phyloP scores from a whole-genome alignment of 768 basidiomycete genomes.

The Jaapia argillacea region DNA sequence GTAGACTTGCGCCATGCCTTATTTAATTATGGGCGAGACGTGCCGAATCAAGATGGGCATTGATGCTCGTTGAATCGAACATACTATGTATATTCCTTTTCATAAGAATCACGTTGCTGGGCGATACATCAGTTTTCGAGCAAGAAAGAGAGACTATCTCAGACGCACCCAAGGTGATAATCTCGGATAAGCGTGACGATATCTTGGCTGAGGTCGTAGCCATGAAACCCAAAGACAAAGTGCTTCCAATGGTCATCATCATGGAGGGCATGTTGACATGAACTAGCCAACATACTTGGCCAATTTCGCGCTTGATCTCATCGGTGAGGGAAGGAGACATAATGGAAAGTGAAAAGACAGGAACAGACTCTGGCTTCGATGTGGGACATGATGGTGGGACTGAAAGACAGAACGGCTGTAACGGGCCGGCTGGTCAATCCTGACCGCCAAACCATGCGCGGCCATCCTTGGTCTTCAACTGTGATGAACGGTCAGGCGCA shows the following conservation, averaged over 20 bases:
- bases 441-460: too few relatives aligned
- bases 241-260: constrained; percentile 28
- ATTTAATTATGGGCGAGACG: not conserved
- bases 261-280: not conserved
- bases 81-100: constrained; percentile 53
- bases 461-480: too few relatives aligned
- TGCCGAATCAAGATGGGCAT: not conserved
- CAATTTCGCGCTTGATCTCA: constrained; percentile 31
- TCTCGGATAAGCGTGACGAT: constrained; percentile 46
- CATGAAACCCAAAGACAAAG: constrained; percentile 65
- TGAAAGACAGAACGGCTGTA: too few relatives aligned
- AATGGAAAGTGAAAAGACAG: not conserved
- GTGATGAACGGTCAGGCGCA: too few relatives aligned
- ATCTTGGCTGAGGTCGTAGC: constrained; percentile 38
- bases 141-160: not conserved
- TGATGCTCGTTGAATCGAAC: too few relatives aligned
- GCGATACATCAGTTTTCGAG: not conserved
- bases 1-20: constrained; percentile 43
- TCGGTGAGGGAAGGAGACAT: constrained; percentile 23
- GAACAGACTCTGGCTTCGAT: too few relatives aligned
- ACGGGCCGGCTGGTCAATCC: too few relatives aligned
- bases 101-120: constrained; percentile 53
- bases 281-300: constrained; percentile 24
- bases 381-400: too few relatives aligned
- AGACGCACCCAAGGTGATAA: constrained; percentile 45